These are phyloP conservation scores for Arabidopsis suecica DNA, from an alignment of 345 rosid species.

Conservation along the genomic window DNA sequence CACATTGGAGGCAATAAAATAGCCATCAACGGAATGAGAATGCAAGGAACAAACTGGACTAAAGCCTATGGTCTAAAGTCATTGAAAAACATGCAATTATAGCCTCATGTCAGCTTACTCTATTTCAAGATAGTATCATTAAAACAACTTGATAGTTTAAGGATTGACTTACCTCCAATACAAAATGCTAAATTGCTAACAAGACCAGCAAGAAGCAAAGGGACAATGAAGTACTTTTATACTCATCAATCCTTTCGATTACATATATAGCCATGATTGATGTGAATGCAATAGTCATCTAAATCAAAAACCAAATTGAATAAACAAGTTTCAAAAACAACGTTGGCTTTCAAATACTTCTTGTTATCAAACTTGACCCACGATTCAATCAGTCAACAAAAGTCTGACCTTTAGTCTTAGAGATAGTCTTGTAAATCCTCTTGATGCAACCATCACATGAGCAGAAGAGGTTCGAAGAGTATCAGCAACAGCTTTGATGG, in stretches of 20 bases:
- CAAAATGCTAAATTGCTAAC: constrained; percentile 56
- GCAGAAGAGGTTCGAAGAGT: constrained; percentile 72
- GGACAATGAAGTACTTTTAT: constrained; percentile 68
- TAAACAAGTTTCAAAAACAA: too few relatives aligned
- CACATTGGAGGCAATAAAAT: constrained; percentile 91
- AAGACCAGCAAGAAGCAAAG: constrained; percentile 73
- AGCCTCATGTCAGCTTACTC: constrained; percentile 1
- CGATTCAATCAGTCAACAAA: background rate
- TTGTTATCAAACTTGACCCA: too few relatives aligned
- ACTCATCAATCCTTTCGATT: constrained; percentile 86
- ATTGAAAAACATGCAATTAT: constrained; percentile 67
- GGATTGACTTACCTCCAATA: constrained; percentile 75
- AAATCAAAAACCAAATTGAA: constrained; percentile 16
- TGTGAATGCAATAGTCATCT: constrained; percentile 92
- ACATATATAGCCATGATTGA: constrained; percentile 83
- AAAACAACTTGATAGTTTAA: background rate
- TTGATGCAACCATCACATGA: constrained; percentile 79
- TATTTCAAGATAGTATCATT: background rate
- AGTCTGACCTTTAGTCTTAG: constrained; percentile 61
- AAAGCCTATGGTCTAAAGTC: constrained; percentile 88
- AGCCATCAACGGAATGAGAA: constrained; percentile 85
- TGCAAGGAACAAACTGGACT: constrained; percentile 86
- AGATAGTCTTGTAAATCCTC: constrained; percentile 59
- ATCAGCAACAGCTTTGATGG: constrained; percentile 78
- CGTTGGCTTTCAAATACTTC: too few relatives aligned